phyloP scores from a whole-genome alignment of 2,329 filamentous ascomycete genomes.

The Ophiocordyceps camponoti-floridani region DNA sequence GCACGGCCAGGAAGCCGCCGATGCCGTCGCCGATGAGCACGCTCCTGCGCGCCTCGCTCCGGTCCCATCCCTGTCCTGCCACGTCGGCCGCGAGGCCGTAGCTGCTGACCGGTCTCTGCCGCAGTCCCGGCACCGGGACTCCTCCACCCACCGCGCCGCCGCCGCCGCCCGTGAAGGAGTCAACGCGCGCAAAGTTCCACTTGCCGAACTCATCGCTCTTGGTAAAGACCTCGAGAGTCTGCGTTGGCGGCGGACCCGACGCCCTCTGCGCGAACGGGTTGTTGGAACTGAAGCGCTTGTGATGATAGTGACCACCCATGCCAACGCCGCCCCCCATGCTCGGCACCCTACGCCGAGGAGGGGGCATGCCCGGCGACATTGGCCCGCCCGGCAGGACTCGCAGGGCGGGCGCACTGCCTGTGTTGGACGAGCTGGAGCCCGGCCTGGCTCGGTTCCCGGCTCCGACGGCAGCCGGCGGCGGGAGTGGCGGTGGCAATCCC shows the following conservation, averaged over 20 bases:
- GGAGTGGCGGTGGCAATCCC: conserved; percentile 33
- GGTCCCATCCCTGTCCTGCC: conserved; percentile 28
- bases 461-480: conserved; percentile 35
- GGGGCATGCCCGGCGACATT: conserved; percentile 7
- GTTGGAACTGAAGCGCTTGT: conserved; percentile 38
- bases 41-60: conserved; percentile 32
- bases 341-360: conserved; percentile 10
- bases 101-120: conserved; percentile 33
- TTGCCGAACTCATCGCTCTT: conserved; percentile 39
- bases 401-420: conserved; percentile 3
- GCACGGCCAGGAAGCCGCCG: conserved; percentile 35
- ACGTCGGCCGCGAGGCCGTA: conserved; percentile 39
- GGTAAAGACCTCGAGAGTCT: conserved; percentile 41
- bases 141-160: conserved; percentile 2
- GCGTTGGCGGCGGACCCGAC: conserved; percentile 20
- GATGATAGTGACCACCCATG: background rate
- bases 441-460: conserved; percentile 10
- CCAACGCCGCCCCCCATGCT: conserved; percentile 6
- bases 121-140: conserved; percentile 7
- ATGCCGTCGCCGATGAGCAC: conserved; percentile 32
- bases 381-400: conserved; percentile 4
- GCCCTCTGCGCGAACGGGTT: conserved; percentile 32
- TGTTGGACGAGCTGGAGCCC: conserved; percentile 13
- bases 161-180: conserved; percentile 7
- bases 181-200: conserved; percentile 39